These are phyloP conservation scores for Candida namnaoensis DNA, from an alignment of 805 yeast species.

Conservation along the genomic window DNA sequence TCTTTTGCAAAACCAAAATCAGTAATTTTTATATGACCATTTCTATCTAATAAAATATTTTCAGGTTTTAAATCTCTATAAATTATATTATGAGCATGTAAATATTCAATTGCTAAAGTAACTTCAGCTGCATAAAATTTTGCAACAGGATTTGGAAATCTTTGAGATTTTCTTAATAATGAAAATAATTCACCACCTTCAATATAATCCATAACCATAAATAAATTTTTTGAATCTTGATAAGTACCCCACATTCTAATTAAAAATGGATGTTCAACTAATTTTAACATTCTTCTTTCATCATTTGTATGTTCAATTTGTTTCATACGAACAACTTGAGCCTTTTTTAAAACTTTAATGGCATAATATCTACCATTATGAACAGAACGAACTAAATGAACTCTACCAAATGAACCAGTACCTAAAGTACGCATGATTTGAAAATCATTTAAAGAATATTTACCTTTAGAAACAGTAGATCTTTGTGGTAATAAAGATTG, in stretches of 20 bases:
- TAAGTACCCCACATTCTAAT: slow-evolving; percentile 96
- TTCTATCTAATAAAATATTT: slow-evolving; percentile 77
- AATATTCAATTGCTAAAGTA: slow-evolving; percentile 71
- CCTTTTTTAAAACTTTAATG: slow-evolving; percentile 82
- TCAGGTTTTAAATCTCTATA: slow-evolving; percentile 93
- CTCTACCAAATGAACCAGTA: slow-evolving; percentile 94
- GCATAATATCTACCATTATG: slow-evolving; percentile 92
- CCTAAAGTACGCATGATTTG: slow-evolving; percentile 83
- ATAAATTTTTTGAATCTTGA: slow-evolving; percentile 76
- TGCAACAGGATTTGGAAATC: slow-evolving; percentile 94
- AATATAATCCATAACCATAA: slow-evolving; percentile 94
- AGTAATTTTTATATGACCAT: slow-evolving; percentile 86
- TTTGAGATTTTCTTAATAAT: slow-evolving; percentile 74
- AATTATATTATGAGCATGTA: slow-evolving; percentile 78
- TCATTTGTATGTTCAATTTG: slow-evolving; percentile 96
- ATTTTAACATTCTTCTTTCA: slow-evolving; percentile 79
- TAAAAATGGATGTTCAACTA: slow-evolving; percentile 85
- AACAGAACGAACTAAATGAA: slow-evolving; percentile 78
- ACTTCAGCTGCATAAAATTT: slow-evolving; percentile 96
- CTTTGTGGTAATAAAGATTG: slow-evolving; percentile 16
- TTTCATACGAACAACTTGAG: slow-evolving; percentile 83
- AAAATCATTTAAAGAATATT: slow-evolving; percentile 74
- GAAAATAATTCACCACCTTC: slow-evolving; percentile 95
- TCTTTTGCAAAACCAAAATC: slow-evolving; percentile 95
- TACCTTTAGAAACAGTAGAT: slow-evolving; percentile 39